A percentile compares a stretch with the other conserved stretches of the same genome.
These are phyloP conservation scores for Olyra latifolia DNA, from an alignment of 176 grass and related monocot species.

Conservation along the genomic window DNA sequence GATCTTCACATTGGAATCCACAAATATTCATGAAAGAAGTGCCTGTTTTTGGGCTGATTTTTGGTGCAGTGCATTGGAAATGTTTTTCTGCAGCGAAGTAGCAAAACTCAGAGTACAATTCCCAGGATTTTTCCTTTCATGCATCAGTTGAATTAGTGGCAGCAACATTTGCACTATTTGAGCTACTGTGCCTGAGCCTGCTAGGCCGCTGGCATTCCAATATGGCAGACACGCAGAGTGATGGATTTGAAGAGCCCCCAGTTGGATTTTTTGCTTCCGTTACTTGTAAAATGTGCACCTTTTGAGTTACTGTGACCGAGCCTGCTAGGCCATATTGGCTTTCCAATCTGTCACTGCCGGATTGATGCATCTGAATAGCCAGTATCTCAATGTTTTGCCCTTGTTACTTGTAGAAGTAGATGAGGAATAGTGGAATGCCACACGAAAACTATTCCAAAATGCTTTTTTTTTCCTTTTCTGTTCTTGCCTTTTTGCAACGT, in stretches of 20 bases:
- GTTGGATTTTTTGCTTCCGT: not conserved
- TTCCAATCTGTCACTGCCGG: not conserved
- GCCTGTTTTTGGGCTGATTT: not conserved
- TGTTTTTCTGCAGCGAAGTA: not conserved
- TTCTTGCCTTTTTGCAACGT: not conserved
- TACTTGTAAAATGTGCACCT: not conserved
- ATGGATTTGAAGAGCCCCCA: not conserved
- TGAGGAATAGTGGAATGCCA: not conserved
- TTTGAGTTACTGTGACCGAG: not conserved
- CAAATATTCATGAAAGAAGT: constrained; percentile 47
- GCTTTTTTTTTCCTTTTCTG: not conserved
- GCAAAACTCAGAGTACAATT: not conserved
- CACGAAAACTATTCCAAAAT: not conserved
- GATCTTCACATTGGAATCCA: constrained; percentile 92
- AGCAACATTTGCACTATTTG: not conserved
- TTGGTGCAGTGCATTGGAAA: not conserved
- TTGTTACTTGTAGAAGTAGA: not conserved
- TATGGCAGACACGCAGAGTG: not conserved
- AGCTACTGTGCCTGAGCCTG: not conserved
- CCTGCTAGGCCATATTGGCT: not conserved
- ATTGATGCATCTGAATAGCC: not conserved
- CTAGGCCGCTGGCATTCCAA: not conserved
- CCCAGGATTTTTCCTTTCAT: not conserved
- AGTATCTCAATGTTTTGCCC: not conserved
- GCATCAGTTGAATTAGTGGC: not conserved